phyloP scores from a whole-genome alignment of 2,329 filamentous ascomycete species.

The Coleophoma eucalyptorum region DNA sequence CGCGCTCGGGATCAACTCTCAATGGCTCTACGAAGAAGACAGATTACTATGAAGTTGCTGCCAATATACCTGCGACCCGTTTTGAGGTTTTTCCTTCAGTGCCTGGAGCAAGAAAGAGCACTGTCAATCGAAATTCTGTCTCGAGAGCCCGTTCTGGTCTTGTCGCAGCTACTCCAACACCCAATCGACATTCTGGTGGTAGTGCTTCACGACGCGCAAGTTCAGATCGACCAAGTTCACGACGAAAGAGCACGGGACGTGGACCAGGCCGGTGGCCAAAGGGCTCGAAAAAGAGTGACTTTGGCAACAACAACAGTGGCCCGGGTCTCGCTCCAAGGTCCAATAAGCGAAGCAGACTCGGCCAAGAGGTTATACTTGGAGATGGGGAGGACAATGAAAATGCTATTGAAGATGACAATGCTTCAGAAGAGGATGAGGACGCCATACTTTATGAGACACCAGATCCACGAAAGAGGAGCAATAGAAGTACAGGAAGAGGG shows the following conservation, averaged over 20 bases:
- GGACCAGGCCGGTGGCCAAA: conserved; percentile 65
- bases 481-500: conserved; percentile 10
- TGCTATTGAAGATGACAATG: conserved; percentile 13
- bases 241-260: conserved; percentile 56
- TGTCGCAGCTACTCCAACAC: neutral
- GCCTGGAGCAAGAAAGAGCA: conserved; percentile 42
- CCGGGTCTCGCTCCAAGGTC: conserved; percentile 55
- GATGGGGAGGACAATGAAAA: conserved; percentile 18
- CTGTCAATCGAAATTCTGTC: conserved; percentile 18
- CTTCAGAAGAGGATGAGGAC: conserved; percentile 10
- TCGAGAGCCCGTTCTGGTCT: conserved; percentile 15
- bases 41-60: conserved; percentile 23
- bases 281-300: conserved; percentile 65
- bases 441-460: conserved; percentile 13
- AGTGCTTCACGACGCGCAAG: conserved; percentile 18
- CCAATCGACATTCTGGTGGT: conserved; percentile 20
- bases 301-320: conserved; percentile 62
- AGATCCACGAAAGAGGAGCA: conserved; percentile 7
- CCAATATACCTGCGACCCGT: conserved; percentile 60
- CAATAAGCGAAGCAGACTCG: conserved; percentile 25
- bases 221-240: conserved; percentile 27
- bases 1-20: conserved; percentile 11
- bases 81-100: conserved; percentile 78
- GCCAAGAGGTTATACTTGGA: conserved; percentile 25
- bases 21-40: conserved; percentile 19